Conservation (phyloP, 805 yeast species). For the Candida xyloterini region DNA sequence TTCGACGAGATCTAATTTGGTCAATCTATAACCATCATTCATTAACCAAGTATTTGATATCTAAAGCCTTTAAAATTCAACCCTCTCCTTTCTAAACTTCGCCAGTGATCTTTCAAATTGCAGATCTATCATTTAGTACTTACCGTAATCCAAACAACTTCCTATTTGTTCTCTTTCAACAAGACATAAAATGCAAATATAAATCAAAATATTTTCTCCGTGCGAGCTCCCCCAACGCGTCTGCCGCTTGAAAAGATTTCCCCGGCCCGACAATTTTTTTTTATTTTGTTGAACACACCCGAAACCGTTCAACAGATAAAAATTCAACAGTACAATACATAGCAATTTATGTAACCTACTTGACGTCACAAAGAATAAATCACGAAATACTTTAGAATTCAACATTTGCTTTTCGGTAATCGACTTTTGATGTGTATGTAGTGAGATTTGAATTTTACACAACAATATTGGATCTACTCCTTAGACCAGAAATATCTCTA, state of each 20-base stretch:
- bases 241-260: background rate
- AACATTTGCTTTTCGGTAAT: background rate
- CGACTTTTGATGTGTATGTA: background rate
- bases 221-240: constrained; percentile 8
- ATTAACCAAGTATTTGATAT: background rate
- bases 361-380: constrained; percentile 8
- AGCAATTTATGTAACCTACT: constrained; percentile 6
- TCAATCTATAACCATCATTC: background rate
- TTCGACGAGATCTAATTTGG: background rate
- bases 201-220: constrained; percentile 12
- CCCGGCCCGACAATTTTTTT: constrained; percentile 13
- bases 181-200: constrained; percentile 9
- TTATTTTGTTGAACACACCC: constrained; percentile 13
- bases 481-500: background rate
- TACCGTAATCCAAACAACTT: constrained; percentile 12
- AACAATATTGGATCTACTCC: background rate
- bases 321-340: constrained; percentile 8
- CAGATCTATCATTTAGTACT: background rate
- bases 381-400: background rate
- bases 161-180: constrained; percentile 9
- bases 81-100: background rate
- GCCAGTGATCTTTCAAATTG: background rate
- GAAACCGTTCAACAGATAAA: constrained; percentile 11
- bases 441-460: background rate
- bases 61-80: background rate